These are phyloP conservation scores for Trametes gibbosa DNA, from an alignment of 768 basidiomycete genomes.

Conservation along the genomic window DNA sequence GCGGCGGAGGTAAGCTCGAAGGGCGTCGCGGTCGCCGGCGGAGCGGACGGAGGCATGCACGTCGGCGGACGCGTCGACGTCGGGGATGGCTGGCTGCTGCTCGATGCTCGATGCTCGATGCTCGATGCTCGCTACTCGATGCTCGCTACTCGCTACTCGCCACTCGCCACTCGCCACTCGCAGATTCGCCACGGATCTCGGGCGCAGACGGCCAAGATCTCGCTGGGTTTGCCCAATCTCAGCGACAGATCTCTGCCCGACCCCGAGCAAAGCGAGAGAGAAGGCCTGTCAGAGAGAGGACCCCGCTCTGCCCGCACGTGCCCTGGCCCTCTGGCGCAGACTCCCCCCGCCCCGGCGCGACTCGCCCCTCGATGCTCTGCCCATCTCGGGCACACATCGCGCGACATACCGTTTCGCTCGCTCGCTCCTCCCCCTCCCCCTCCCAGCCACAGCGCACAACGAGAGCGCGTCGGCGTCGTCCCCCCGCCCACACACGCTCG, in stretches of 20 bases:
- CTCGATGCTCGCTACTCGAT: too few relatives aligned
- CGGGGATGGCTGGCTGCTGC: too few relatives aligned
- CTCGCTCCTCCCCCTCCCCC: too few relatives aligned
- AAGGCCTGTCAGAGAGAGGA: not conserved
- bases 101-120: too few relatives aligned
- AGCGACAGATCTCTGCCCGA: not conserved
- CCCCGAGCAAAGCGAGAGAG: not conserved
- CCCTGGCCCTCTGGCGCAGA: not conserved
- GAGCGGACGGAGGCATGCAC: not conserved
- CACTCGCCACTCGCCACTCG: not conserved
- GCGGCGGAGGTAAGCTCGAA: slow-evolving; percentile 3
- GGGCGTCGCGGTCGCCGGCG: not conserved
- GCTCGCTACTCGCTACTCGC: too few relatives aligned
- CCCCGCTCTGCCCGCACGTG: not conserved
- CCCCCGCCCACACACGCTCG: too few relatives aligned
- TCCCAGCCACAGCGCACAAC: not conserved
- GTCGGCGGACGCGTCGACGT: not conserved
- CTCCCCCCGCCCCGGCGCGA: not conserved
- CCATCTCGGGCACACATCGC: slow-evolving; percentile 3
- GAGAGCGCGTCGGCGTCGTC: not conserved
- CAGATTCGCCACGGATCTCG: slow-evolving; percentile 15
- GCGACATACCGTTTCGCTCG: slow-evolving; percentile 5
- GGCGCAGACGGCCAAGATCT: slow-evolving; percentile 6
- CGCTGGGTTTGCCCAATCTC: not conserved
- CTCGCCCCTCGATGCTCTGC: not conserved